Conservation (phyloP, 305 asterid genomes). For the Fraxinus baroniana region DNA sequence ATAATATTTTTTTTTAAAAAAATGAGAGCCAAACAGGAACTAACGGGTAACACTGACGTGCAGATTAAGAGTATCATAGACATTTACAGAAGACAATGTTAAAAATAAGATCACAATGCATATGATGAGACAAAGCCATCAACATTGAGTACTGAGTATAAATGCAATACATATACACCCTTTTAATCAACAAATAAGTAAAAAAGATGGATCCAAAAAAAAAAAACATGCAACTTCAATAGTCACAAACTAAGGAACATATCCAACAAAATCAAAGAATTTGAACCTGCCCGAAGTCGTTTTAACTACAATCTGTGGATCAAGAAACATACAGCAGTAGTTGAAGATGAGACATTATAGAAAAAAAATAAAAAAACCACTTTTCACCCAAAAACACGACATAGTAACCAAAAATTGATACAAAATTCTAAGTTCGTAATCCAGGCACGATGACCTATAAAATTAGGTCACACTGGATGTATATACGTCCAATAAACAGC, state of each 20-base stretch:
- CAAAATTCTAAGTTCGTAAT: conserved; percentile 33
- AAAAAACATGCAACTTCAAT: conserved; percentile 23
- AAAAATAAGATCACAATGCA: neutral
- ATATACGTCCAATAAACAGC: conserved; percentile 36
- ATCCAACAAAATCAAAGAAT: conserved; percentile 64
- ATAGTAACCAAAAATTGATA: conserved; percentile 37
- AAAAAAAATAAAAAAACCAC: conserved; percentile 23
- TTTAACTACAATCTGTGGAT: conserved; percentile 42
- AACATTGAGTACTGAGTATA: conserved; percentile 31
- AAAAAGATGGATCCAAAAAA: conserved; percentile 9
- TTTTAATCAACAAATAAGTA: conserved; percentile 27
- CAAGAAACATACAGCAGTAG: conserved; percentile 34
- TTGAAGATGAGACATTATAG: conserved; percentile 28
- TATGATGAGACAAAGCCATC: conserved; percentile 32
- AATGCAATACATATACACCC: conserved; percentile 40
- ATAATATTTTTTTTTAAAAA: no score
- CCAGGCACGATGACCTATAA: conserved; percentile 51
- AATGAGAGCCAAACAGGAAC: neutral
- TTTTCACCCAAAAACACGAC: conserved; percentile 39
- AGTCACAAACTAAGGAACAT: conserved; percentile 45
- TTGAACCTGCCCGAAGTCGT: conserved; percentile 34
- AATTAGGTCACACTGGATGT: conserved; percentile 48
- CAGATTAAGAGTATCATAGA: neutral
- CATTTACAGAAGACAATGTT: neutral
- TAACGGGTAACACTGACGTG: neutral